phyloP scores from a whole-genome alignment of 2,329 filamentous ascomycete species.

The Microdochium nivale region DNA sequence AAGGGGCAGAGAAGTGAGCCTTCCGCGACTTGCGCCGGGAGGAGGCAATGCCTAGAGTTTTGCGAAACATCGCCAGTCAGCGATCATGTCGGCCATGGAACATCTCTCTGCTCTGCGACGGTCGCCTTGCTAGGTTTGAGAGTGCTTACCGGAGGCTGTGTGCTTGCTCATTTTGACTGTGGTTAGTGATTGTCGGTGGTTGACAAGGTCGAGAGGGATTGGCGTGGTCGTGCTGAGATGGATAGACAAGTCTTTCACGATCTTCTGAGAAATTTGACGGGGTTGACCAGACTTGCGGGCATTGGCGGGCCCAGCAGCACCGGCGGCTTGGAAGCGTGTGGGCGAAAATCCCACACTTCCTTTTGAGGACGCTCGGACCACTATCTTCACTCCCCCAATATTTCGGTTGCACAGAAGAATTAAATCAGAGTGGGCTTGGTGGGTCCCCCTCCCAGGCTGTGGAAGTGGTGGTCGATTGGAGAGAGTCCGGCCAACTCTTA shows the following conservation, averaged over 20 bases:
- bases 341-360: neutral
- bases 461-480: neutral
- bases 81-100: neutral
- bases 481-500: neutral
- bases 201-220: neutral
- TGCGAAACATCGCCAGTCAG: conserved; percentile 1
- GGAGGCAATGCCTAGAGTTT: conserved; percentile 19
- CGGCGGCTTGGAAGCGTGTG: neutral
- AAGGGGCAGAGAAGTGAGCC: conserved; percentile 94
- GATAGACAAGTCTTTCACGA: neutral
- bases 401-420: neutral
- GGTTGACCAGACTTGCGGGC: neutral
- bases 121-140: neutral
- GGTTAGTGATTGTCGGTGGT: neutral
- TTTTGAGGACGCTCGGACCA: neutral
- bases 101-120: neutral
- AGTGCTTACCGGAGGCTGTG: neutral
- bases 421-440: neutral
- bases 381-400: neutral
- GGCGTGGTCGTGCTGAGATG: neutral
- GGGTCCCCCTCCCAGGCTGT: neutral
- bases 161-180: conserved; percentile 1
- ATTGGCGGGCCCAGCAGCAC: neutral
- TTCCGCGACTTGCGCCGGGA: conserved; percentile 98
- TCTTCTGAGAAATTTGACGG: neutral